Percentiles rank a stretch among this genome's conserved stretches.
Evolutionary conservation across 176 grass and related monocot species (phyloP).

Genomic region (Metroxylon sagu): DNA sequence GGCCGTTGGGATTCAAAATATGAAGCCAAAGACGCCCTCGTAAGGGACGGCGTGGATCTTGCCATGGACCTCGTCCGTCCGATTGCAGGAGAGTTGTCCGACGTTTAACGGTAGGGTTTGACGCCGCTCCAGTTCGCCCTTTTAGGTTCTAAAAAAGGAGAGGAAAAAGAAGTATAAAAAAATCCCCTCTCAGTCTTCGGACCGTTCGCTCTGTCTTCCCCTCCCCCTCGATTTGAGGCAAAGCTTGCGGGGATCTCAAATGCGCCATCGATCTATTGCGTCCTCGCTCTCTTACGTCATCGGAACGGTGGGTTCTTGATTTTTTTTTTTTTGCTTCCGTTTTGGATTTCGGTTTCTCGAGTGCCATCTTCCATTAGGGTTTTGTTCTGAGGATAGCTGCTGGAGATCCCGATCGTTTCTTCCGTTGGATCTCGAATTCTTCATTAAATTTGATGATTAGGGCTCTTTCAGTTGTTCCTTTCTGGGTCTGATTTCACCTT

Average conservation of each 20-base stretch:
- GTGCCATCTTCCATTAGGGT: background rate
- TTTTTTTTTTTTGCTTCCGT: background rate
- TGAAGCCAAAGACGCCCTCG: conserved; percentile 2
- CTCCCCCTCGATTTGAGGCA: background rate
- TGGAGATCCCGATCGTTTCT: too few relatives aligned
- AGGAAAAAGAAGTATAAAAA: background rate
- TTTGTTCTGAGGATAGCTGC: background rate
- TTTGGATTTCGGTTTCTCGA: background rate
- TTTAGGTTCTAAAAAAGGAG: background rate
- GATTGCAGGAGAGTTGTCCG: background rate
- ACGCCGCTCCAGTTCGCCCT: background rate
- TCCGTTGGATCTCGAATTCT: too few relatives aligned
- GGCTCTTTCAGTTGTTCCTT: too few relatives aligned
- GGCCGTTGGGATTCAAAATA: conserved; percentile 57
- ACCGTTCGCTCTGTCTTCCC: background rate
- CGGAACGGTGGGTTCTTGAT: background rate
- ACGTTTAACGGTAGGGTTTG: conserved; percentile 14
- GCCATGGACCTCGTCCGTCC: background rate
- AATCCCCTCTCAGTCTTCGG: background rate
- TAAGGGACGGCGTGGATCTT: conserved; percentile 18
- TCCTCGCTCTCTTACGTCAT: background rate
- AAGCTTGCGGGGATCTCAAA: conserved; percentile 2
- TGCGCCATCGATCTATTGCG: background rate
- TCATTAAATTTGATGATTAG: too few relatives aligned
- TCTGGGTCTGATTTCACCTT: too few relatives aligned